Percentiles rank a stretch among this genome's conserved stretches.
Conservation (phyloP, 352 stramenopile genomes). For the Globisporangium uncinulatum region DNA sequence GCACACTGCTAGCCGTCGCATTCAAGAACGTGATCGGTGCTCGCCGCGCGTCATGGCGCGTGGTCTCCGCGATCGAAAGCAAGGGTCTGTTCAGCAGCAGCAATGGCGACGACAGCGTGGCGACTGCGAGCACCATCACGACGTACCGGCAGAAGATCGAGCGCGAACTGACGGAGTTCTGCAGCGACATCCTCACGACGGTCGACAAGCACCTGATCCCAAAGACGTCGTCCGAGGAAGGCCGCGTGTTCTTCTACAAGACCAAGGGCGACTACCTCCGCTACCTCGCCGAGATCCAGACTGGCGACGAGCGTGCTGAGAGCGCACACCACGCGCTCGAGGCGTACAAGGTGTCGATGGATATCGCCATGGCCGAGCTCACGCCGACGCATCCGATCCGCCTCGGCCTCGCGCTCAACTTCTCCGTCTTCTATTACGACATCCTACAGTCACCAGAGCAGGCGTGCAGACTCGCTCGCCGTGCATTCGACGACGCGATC, state of each 20-base stretch:
- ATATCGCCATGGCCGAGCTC: slow-evolving; percentile 33
- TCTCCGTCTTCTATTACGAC: slow-evolving; percentile 99
- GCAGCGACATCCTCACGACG: slow-evolving; percentile 97
- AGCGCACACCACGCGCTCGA: slow-evolving; percentile 83
- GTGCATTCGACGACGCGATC: slow-evolving; percentile 99
- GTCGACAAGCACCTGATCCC: slow-evolving; percentile 97
- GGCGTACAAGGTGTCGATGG: slow-evolving; percentile 87
- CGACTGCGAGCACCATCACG: slow-evolving; percentile 82
- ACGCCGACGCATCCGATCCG: slow-evolving; percentile 92
- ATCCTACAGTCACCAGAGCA: slow-evolving; percentile 96
- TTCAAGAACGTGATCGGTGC: slow-evolving; percentile 99
- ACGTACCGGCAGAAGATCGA: slow-evolving; percentile 97
- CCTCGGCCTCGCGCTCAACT: slow-evolving; percentile 98
- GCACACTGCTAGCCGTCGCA: slow-evolving; percentile 94
- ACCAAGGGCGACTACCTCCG: slow-evolving; percentile 99
- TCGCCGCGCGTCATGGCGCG: slow-evolving; percentile 96
- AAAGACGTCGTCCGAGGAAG: slow-evolving; percentile 97
- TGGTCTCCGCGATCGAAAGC: slow-evolving; percentile 98
- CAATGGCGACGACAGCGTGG: no score
- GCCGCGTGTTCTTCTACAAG: slow-evolving; percentile 99
- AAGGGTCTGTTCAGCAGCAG: slow-evolving; percentile 64
- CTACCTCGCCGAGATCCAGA: slow-evolving; percentile 99
- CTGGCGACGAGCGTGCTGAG: slow-evolving; percentile 93
- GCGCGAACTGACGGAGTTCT: slow-evolving; percentile 93
- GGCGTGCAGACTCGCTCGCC: slow-evolving; percentile 92